These are phyloP conservation scores for Pugionium dolabratum DNA, from an alignment of 345 rosid genomes.

Conservation along the genomic window DNA sequence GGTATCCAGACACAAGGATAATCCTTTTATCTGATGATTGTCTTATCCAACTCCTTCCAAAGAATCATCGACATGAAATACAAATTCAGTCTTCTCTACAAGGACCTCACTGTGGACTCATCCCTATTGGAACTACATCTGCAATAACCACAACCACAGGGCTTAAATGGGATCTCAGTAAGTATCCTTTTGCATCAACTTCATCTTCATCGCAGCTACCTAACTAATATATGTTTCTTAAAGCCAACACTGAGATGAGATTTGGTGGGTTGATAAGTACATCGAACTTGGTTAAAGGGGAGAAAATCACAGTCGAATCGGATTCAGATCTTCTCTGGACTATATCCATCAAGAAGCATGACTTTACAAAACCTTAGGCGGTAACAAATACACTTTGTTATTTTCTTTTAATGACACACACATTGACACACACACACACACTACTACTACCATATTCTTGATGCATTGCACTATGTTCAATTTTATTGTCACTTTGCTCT, in stretches of 20 bases:
- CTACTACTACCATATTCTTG: not conserved
- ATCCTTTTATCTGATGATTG: constrained; percentile 76
- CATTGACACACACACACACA: too few relatives aligned
- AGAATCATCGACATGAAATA: constrained; percentile 63
- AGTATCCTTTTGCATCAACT: constrained; percentile 31
- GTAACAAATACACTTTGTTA: too few relatives aligned
- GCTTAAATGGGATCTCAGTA: constrained; percentile 88
- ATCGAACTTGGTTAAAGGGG: constrained; percentile 62
- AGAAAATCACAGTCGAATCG: constrained; percentile 64
- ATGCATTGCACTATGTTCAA: not conserved
- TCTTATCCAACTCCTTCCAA: constrained; percentile 79
- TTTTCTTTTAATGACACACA: not conserved
- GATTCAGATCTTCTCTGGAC: constrained; percentile 95
- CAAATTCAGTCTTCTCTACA: constrained; percentile 54
- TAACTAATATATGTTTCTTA: too few relatives aligned
- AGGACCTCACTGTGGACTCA: constrained; percentile 92
- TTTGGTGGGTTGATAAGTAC: constrained; percentile 87
- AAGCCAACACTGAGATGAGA: constrained; percentile 71
- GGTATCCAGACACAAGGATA: constrained; percentile 56
- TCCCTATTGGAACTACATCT: constrained; percentile 79
- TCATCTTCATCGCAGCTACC: not conserved
- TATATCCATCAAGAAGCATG: constrained; percentile 60
- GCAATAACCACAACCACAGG: constrained; percentile 75
- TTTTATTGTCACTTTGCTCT: not conserved
- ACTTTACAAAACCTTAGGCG: constrained; percentile 5